Conservation (phyloP, 2,329 filamentous ascomycete genomes). For the Parascedosporium putredinis region DNA sequence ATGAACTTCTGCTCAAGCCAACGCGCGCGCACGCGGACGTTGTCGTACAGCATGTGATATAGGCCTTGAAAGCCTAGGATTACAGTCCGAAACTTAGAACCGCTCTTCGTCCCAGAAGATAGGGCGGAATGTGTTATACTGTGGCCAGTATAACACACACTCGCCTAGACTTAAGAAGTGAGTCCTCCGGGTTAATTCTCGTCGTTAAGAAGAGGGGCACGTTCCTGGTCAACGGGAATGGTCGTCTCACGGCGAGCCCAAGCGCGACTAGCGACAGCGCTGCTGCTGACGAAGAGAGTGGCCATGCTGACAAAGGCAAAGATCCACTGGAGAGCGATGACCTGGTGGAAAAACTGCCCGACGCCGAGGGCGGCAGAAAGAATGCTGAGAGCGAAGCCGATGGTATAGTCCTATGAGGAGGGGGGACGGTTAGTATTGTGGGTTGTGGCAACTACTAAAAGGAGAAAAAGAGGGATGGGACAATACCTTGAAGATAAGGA, state of each 20-base stretch:
- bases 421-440: background rate
- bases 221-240: slow-evolving; percentile 39
- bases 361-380: slow-evolving; percentile 66
- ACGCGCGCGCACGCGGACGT: too few species aligned
- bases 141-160: too few species aligned
- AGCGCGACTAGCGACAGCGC: slow-evolving; percentile 54
- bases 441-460: background rate
- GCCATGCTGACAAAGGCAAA: slow-evolving; percentile 80
- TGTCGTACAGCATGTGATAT: too few species aligned
- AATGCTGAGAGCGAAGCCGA: slow-evolving; percentile 69
- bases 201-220: slow-evolving; percentile 50
- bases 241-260: slow-evolving; percentile 30
- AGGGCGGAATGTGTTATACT: too few species aligned
- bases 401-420: slow-evolving; percentile 51
- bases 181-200: slow-evolving; percentile 17
- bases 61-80: too few species aligned
- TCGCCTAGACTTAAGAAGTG: too few species aligned
- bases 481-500: slow-evolving; percentile 59
- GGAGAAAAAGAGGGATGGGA: background rate
- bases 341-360: slow-evolving; percentile 61
- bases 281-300: slow-evolving; percentile 58
- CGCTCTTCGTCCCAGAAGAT: too few species aligned
- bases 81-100: too few species aligned
- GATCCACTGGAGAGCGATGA: slow-evolving; percentile 81
- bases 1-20: too few species aligned